These are phyloP conservation scores for Rhizophora mangle DNA, from an alignment of 345 rosid species.

Conservation along the genomic window DNA sequence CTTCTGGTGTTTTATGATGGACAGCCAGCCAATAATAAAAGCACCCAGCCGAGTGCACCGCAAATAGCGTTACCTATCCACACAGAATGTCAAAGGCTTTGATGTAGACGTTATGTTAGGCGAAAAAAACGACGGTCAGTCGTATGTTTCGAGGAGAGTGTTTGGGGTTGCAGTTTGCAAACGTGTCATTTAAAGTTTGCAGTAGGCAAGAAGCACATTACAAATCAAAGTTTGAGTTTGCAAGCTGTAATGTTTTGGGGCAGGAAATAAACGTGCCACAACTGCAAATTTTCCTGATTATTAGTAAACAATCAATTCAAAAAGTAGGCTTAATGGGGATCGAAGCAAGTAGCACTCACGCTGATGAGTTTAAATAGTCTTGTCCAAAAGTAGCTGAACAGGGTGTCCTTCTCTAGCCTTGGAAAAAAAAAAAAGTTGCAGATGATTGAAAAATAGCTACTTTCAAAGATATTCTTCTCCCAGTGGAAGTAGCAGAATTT, in stretches of 20 bases:
- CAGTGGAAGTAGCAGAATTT: not conserved
- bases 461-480: not conserved
- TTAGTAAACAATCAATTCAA: no score
- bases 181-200: no score
- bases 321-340: no score
- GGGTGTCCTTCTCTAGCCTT: slow-evolving; percentile 88
- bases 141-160: not conserved
- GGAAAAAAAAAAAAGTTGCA: not conserved
- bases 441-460: not conserved
- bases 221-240: no score
- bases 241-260: no score
- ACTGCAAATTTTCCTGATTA: no score
- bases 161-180: not conserved
- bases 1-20: slow-evolving; percentile 33
- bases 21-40: slow-evolving; percentile 71
- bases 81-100: not conserved
- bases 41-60: slow-evolving; percentile 82
- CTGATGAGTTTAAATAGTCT: slow-evolving; percentile 59
- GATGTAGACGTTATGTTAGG: not conserved
- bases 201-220: no score
- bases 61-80: slow-evolving; percentile 69
- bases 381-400: slow-evolving; percentile 65
- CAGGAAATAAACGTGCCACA: no score
- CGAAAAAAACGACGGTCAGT: not conserved
- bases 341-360: slow-evolving; percentile 38